Evolutionary conservation across 2,329 filamentous ascomycete species (phyloP).

Genomic region (Paecilomyces dactylethromorphus): DNA sequence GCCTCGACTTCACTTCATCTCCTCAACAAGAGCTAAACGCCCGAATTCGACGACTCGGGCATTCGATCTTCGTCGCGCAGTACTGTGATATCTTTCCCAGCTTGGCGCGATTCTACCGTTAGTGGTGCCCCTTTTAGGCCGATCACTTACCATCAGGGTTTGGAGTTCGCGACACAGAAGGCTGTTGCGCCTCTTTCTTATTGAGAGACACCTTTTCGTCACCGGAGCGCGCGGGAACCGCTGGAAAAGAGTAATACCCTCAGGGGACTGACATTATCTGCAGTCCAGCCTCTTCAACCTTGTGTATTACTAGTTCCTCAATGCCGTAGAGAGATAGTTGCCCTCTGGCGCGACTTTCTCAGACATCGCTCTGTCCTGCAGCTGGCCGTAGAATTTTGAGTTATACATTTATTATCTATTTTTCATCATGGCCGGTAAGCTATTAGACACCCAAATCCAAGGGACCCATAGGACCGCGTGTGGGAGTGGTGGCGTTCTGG

Average conservation of each 20-base stretch:
- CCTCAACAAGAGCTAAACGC: neutral
- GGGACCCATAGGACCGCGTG: slow-evolving; percentile 1
- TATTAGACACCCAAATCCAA: slow-evolving; percentile 24
- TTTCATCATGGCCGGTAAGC: slow-evolving; percentile 57
- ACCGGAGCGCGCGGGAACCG: slow-evolving; percentile 6
- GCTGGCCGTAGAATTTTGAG: slow-evolving; percentile 33
- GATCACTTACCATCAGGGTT: neutral
- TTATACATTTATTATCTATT: slow-evolving; percentile 17
- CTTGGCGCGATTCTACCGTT: neutral
- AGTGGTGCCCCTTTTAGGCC: neutral
- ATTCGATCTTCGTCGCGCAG: neutral
- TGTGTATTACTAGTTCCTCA: slow-evolving; percentile 36
- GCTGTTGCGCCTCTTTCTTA: neutral
- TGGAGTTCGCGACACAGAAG: slow-evolving; percentile 2
- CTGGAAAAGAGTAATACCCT: slow-evolving; percentile 26
- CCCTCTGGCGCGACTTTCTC: slow-evolving; percentile 15
- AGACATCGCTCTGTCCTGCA: slow-evolving; percentile 13
- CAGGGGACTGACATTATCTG: slow-evolving; percentile 20
- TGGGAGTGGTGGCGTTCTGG: neutral
- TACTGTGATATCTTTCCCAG: neutral
- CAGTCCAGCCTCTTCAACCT: slow-evolving; percentile 24
- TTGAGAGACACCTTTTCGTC: neutral
- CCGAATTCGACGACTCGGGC: neutral
- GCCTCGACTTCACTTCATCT: slow-evolving; percentile 5
- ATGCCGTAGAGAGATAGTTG: slow-evolving; percentile 34